Conservation (phyloP, 768 basidiomycete genomes). For the Rhodocollybia butyracea region DNA sequence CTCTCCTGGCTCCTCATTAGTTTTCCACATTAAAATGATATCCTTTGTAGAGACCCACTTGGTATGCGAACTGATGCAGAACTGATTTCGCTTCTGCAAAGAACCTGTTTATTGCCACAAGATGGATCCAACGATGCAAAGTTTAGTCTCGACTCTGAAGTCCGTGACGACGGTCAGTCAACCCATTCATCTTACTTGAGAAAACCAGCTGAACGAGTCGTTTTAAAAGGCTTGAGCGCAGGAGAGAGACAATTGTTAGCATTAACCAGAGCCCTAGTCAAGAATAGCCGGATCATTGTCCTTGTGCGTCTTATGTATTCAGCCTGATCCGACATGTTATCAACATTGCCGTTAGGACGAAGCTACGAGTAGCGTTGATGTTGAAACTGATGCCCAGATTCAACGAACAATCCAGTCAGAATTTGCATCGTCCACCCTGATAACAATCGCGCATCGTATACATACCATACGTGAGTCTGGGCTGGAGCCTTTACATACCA, state of each 20-base stretch:
- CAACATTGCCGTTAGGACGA: slow-evolving; percentile 44
- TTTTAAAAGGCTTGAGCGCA: too few relatives aligned
- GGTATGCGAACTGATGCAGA: slow-evolving; percentile 54
- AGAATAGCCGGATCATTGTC: slow-evolving; percentile 56
- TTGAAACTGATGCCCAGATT: slow-evolving; percentile 58
- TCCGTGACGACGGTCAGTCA: slow-evolving; percentile 58
- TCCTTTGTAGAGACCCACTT: slow-evolving; percentile 46
- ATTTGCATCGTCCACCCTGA: slow-evolving; percentile 49
- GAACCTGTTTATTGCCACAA: slow-evolving; percentile 56
- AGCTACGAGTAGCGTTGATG: slow-evolving; percentile 59
- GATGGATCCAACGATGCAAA: slow-evolving; percentile 51
- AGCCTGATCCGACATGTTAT: background rate
- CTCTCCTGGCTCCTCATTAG: background rate
- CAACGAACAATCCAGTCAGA: slow-evolving; percentile 64
- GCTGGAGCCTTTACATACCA: slow-evolving; percentile 3
- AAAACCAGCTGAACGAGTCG: too few relatives aligned
- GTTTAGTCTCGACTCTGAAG: slow-evolving; percentile 58
- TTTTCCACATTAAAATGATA: background rate
- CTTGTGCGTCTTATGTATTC: slow-evolving; percentile 34
- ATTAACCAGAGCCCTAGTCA: slow-evolving; percentile 58
- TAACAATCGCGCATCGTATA: slow-evolving; percentile 56
- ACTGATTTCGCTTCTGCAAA: slow-evolving; percentile 55
- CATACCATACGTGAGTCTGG: slow-evolving; percentile 50
- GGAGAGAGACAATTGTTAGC: slow-evolving; percentile 70
- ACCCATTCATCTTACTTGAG: background rate